These are phyloP conservation scores for Spathaspora girioi DNA, from an alignment of 805 yeast species.

Conservation along the genomic window DNA sequence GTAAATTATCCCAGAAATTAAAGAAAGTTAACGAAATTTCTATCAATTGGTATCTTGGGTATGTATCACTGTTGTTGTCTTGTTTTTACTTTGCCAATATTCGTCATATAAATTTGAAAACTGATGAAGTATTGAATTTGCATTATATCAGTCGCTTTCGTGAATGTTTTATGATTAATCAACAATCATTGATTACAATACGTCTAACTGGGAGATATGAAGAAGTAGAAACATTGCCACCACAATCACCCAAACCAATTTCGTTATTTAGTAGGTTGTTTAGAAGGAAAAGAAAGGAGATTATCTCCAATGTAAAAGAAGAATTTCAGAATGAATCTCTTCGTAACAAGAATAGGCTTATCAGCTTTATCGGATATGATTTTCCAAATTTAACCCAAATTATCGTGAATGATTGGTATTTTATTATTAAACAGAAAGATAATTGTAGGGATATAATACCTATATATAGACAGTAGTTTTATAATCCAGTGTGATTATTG, in stretches of 20 bases:
- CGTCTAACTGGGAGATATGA: too few relatives aligned
- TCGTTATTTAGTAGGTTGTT: too few relatives aligned
- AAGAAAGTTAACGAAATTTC: too few relatives aligned
- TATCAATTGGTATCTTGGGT: too few relatives aligned
- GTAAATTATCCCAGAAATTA: neutral
- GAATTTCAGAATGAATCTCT: too few relatives aligned
- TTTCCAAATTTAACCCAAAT: neutral
- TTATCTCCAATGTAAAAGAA: too few relatives aligned
- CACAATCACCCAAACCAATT: too few relatives aligned
- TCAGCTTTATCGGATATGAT: neutral
- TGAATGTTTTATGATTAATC: neutral
- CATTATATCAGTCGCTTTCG: too few relatives aligned
- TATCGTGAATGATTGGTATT: neutral
- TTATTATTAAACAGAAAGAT: neutral
- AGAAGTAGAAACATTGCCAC: too few relatives aligned
- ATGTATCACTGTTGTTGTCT: neutral
- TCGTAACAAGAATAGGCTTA: too few relatives aligned
- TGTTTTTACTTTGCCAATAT: neutral
- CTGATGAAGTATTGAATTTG: neutral
- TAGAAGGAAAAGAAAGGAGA: too few relatives aligned
- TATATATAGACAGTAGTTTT: neutral
- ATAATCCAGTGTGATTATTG: too few relatives aligned
- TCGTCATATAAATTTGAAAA: neutral
- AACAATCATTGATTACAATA: neutral
- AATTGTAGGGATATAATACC: neutral